These are phyloP conservation scores for Dichomitus squalens DNA, from an alignment of 1,284 basidiomycete genomes.

Conservation along the genomic window DNA sequence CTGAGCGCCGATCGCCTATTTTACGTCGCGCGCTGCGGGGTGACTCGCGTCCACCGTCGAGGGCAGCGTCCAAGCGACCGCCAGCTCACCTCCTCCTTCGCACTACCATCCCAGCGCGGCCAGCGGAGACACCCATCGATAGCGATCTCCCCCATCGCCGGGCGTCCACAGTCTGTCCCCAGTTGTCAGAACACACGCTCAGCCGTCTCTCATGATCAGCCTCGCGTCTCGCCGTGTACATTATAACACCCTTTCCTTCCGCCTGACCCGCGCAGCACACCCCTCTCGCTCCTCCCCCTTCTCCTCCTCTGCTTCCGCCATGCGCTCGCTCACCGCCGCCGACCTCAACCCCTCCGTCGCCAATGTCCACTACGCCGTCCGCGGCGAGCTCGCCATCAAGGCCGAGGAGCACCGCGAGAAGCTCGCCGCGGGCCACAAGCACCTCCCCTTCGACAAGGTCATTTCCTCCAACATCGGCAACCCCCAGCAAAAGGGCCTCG, in stretches of 20 bases:
- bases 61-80: slow-evolving; percentile 15
- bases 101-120: neutral
- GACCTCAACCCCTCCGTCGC: slow-evolving; percentile 84
- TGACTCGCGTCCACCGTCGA: slow-evolving; percentile 19
- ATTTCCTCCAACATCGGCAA: slow-evolving; percentile 98
- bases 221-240: slow-evolving; percentile 22
- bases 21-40: too few species aligned
- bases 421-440: slow-evolving; percentile 59
- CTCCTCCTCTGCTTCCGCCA: slow-evolving; percentile 27
- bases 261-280: slow-evolving; percentile 12
- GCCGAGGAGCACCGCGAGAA: slow-evolving; percentile 82
- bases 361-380: slow-evolving; percentile 95
- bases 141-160: slow-evolving; percentile 16
- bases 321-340: slow-evolving; percentile 63
- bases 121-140: slow-evolving; percentile 12
- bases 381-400: slow-evolving; percentile 94
- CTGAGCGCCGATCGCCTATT: neutral
- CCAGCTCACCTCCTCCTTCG: neutral
- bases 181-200: neutral
- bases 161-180: slow-evolving; percentile 8
- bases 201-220: slow-evolving; percentile 20
- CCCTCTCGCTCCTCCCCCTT: slow-evolving; percentile 12
- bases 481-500: slow-evolving; percentile 93
- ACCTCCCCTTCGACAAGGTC: slow-evolving; percentile 86
- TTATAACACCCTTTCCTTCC: slow-evolving; percentile 14